Evolutionary conservation across 2,329 filamentous ascomycete species (phyloP).

Genomic region (Cercospora sp.): DNA sequence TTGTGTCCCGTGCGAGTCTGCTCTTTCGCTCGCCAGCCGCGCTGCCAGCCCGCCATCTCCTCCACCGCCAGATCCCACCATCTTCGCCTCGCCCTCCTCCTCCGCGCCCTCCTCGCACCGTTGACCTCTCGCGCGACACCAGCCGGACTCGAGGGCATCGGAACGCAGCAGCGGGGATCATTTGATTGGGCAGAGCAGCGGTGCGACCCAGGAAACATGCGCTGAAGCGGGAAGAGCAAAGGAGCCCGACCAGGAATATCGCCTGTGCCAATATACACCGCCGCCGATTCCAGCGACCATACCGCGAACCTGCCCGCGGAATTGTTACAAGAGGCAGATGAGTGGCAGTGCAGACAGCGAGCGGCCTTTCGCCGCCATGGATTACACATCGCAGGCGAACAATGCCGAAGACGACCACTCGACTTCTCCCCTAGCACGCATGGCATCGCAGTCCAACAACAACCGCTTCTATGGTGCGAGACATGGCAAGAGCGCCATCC

Average conservation of each 20-base stretch:
- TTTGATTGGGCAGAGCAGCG: neutral
- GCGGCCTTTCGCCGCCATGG: neutral
- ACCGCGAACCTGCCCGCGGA: neutral
- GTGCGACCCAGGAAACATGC: neutral
- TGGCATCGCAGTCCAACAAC: slow-evolving; percentile 37
- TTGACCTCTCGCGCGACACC: neutral
- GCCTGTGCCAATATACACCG: neutral
- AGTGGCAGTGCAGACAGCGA: neutral
- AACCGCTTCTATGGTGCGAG: slow-evolving; percentile 36
- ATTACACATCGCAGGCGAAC: neutral
- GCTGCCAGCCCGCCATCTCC: neutral
- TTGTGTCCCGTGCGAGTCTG: neutral
- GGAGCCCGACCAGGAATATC: neutral
- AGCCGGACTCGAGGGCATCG: neutral
- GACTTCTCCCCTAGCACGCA: slow-evolving; percentile 33
- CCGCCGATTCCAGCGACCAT: neutral
- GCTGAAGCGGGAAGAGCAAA: neutral
- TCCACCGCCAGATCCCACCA: neutral
- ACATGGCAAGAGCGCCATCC: slow-evolving; percentile 41
- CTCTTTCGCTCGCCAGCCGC: neutral
- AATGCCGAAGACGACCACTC: slow-evolving; percentile 23
- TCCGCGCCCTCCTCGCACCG: neutral
- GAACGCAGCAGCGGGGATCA: neutral
- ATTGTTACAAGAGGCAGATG: neutral
- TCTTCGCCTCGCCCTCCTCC: neutral